Percentiles rank a stretch among this genome's conserved stretches.
Conservation (phyloP, 2,329 filamentous ascomycete genomes). For the Cladosporium oxysporum region DNA sequence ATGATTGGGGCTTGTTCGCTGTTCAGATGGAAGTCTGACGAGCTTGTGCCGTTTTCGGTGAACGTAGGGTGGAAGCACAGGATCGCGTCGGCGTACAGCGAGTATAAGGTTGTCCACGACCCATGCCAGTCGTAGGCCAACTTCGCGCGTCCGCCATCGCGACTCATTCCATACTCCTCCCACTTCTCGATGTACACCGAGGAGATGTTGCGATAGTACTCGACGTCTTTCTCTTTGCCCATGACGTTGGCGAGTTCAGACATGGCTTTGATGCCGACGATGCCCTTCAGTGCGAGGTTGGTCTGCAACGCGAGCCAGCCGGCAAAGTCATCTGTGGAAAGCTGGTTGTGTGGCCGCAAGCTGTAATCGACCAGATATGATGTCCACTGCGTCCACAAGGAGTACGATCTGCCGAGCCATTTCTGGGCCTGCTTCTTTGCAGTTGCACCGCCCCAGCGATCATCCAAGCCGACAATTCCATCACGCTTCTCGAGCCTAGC, state of each 20-base stretch:
- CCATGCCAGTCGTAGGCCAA: conserved; percentile 79
- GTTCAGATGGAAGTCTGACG: not conserved
- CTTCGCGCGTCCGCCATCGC: conserved; percentile 70
- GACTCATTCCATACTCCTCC: conserved; percentile 69
- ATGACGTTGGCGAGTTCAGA: conserved; percentile 66
- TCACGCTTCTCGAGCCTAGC: conserved; percentile 49
- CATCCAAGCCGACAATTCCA: conserved; percentile 61
- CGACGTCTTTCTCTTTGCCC: conserved; percentile 57
- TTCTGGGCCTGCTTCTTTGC: conserved; percentile 60
- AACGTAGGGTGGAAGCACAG: conserved; percentile 71
- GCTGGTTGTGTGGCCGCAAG: conserved; percentile 72
- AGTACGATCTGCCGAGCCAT: conserved; percentile 70
- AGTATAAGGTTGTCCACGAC: conserved; percentile 84
- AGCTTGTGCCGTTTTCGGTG: conserved; percentile 23
- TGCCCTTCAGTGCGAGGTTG: conserved; percentile 80
- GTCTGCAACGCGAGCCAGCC: conserved; percentile 77
- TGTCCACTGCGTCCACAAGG: conserved; percentile 76
- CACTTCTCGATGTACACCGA: conserved; percentile 71
- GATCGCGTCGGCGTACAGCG: conserved; percentile 76
- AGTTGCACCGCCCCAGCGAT: conserved; percentile 57
- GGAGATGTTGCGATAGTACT: conserved; percentile 62
- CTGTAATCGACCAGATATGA: conserved; percentile 74
- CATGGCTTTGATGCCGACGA: conserved; percentile 80
- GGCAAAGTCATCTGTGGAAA: conserved; percentile 83
- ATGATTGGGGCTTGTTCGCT: conserved; percentile 16